Evolutionary conservation across 306 rosid genomes (phyloP), one percentile per base, ranked within the genome.

Genomic region (Gynostemma pentaphyllum): DNA sequence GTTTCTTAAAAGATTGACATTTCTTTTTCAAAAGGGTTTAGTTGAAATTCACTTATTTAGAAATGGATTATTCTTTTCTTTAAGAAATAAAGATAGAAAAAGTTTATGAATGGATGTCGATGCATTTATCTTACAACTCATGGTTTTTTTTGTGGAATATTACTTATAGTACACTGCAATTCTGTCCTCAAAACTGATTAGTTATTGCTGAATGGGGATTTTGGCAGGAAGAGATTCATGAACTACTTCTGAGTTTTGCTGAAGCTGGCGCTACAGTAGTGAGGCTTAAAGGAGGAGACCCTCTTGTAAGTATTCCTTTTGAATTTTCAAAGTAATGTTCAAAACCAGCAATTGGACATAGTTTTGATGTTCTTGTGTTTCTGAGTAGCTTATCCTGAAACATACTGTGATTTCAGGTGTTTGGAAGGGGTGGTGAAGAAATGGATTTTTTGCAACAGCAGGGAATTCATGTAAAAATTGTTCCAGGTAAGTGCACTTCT

Each of bases 371-470:
- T 44, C 4, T 30, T 37, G 55, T 34, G 2, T 27, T 60, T 65
- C 62, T 39, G 8, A 11, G 36, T 47, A 39, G 44, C 15, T 32
- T 39, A 9, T 67, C 32, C 66, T 16, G 42, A 40, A 54, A 68
- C 28, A n/a, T 24, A 34, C 39, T 48, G 67, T 63, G 45, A 7
- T 57, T 62, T 74, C 61, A 92, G 98, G 98, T 92, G 71, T 92
- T 92, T 86, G 98, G 98, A 32, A 84, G 96, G 70, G 98, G 96
- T 28, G 98, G 98, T 9, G 95, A 92, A 77, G 98, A 92, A 81
- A 92, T 92, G 96, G 96, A 92, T 74, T 92, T 92, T 78, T 81
- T 92, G 83, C 94, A 75, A 72, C 95, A 82, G 27, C 85, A 88
- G 71, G 95, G 96, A 57, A 86, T 92, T 81, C 90, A 74, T 16